phyloP scores from a whole-genome alignment of 116 monocot species.

The Trichopus zeylanicus region DNA sequence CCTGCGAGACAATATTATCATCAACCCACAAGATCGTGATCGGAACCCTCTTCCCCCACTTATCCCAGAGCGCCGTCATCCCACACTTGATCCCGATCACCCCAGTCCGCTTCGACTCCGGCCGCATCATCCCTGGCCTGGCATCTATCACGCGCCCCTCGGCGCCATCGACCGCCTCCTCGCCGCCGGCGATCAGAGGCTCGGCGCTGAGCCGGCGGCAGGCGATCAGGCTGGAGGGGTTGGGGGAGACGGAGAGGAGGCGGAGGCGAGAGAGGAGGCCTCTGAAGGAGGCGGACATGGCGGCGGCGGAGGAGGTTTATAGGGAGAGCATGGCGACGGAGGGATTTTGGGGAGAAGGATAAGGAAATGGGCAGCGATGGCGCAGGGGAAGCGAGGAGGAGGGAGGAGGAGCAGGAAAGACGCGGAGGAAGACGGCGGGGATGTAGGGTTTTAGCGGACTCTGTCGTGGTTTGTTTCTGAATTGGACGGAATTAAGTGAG shows the following conservation, averaged over 20 bases:
- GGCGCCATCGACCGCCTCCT: not conserved
- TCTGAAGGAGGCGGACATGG: slow-evolving; percentile 54
- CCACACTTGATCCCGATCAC: slow-evolving; percentile 93
- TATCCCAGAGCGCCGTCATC: slow-evolving; percentile 98
- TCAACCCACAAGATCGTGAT: slow-evolving; percentile 85
- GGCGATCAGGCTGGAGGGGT: not conserved
- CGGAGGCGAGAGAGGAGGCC: slow-evolving; percentile 24
- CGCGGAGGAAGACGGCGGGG: not conserved
- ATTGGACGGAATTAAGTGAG: too few species aligned
- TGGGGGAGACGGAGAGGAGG: not conserved
- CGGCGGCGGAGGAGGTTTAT: not conserved
- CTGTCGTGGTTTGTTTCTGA: too few species aligned
- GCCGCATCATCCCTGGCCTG: slow-evolving; percentile 33
- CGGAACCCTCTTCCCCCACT: slow-evolving; percentile 87
- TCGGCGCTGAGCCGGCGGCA: slow-evolving; percentile 29
- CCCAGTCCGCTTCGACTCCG: slow-evolving; percentile 62
- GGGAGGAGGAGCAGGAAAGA: not conserved
- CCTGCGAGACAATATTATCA: slow-evolving; percentile 87
- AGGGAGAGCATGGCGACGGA: not conserved
- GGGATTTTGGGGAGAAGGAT: too few species aligned
- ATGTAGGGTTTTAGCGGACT: slow-evolving; percentile 2
- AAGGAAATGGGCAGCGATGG: too few species aligned
- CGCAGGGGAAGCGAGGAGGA: too few species aligned
- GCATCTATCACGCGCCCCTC: slow-evolving; percentile 26
- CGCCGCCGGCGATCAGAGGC: slow-evolving; percentile 10